A percentile compares a stretch with the other conserved stretches of the same genome.
phyloP scores from a whole-genome alignment of 345 rosid genomes.

The Eucalyptus virginea region DNA sequence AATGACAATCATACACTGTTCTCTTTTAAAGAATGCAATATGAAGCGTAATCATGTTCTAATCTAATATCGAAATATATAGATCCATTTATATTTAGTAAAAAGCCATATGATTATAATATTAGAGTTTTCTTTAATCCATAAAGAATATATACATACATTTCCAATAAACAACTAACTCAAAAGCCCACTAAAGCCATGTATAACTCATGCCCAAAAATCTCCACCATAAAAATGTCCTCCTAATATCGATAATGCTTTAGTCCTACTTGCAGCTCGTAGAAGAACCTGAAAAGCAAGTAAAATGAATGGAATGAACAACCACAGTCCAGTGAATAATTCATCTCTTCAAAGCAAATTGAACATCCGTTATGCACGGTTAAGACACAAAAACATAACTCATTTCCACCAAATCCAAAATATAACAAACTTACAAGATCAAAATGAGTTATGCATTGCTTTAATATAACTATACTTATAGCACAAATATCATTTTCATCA shows the following conservation, averaged over 20 bases:
- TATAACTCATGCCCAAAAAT: neutral
- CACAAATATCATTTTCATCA: neutral
- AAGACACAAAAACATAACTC: no score
- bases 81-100: no score
- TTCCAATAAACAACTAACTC: neutral
- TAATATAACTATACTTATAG: neutral
- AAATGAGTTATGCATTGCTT: neutral
- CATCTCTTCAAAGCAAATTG: no score
- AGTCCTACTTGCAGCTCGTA: neutral
- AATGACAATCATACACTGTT: neutral
- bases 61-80: no score
- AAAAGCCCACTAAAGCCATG: neutral
- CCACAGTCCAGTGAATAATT: fast-evolving
- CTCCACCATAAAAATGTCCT: neutral
- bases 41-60: no score
- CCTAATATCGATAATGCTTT: neutral
- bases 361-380: no score
- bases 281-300: no score
- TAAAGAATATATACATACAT: neutral
- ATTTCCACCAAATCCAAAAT: neutral
- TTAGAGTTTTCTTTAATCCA: no score
- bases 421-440: neutral
- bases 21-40: no score
- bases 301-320: no score
- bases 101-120: no score